Evolutionary conservation across 345 rosid genomes (phyloP), one percentile per base, ranked within the genome.

Genomic region (Microcos paniculata): DNA sequence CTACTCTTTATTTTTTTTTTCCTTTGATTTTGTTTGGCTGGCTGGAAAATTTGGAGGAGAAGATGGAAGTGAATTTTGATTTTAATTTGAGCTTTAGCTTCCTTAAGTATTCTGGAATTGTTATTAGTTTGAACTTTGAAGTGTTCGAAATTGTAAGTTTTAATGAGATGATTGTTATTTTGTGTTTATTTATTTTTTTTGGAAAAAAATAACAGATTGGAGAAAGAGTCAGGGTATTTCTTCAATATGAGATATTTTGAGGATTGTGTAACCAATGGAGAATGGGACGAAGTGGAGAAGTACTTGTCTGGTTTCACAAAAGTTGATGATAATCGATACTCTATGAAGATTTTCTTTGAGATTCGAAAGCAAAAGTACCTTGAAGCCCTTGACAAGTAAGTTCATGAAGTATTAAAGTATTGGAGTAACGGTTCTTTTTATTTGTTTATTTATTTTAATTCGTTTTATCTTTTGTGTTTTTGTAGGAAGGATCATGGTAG

Each of bases 221-320:
- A 85, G 84, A 78, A 82, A 64, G 88, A 85, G 74, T 82, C 88
- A 11, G 87, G 85, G 0, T 82, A 72, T 82, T 85, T 78, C 85
- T 85, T 85, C 80, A 80, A 85, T 71, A 84, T 82, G 88, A 74
- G 85, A 71, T 85, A 80, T 57, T 85, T 85, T 73, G 85, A 85
- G 72, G 85, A 85, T 16, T 71, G 80, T 75, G 81, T 85, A 38
- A 80, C 82, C 64, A 84, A 82, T 78, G 88, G 88, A 23, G 88
- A 85, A 71, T 85, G 88, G 88, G 85, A 85, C 7, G 85, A 85
- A 73, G 84, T 85, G 0, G 88, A 85, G 84, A 85, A 85, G 83
- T 85, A 85, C 53, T 78, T 85, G 15, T 75, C 85, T 69, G 85
- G 88, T 8, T 84, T 80, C 76, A 85, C 87, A 55, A 85, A 82